These are phyloP conservation scores for Nyssa sinensis DNA, from an alignment of 148 eudicot species.

Conservation along the genomic window DNA sequence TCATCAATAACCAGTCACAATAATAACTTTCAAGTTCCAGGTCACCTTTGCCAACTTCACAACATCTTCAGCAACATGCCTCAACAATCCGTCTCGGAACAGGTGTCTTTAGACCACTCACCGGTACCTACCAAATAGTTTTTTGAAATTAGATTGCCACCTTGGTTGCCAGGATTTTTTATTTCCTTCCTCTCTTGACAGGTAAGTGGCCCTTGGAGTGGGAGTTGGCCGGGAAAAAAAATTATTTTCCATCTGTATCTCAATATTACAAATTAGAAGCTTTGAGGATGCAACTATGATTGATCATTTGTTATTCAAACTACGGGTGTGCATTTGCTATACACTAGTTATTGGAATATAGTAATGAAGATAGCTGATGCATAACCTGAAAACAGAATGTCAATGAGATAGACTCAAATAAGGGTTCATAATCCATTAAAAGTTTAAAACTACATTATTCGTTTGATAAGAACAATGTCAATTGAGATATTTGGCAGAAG, in stretches of 20 bases:
- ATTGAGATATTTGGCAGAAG: not conserved
- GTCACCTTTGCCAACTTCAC: slow-evolving; percentile 79
- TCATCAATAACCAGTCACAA: too few species aligned
- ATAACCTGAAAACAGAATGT: not conserved
- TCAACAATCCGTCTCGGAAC: slow-evolving; percentile 89
- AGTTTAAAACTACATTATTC: not conserved
- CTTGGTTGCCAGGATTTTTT: not conserved
- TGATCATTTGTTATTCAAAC: not conserved
- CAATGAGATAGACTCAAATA: not conserved
- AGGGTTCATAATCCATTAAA: too few species aligned
- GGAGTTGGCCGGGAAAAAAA: too few species aligned
- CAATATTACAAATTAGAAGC: too few species aligned
- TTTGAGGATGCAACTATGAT: not conserved
- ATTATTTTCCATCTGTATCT: not conserved
- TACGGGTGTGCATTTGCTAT: too few species aligned
- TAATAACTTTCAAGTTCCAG: slow-evolving; percentile 16
- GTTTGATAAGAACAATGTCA: not conserved
- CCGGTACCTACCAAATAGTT: slow-evolving; percentile 66
- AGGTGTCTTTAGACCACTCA: slow-evolving; percentile 88
- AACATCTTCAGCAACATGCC: slow-evolving; percentile 86
- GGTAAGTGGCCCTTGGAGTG: too few species aligned
- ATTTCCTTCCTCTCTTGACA: too few species aligned
- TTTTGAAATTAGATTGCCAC: slow-evolving; percentile 11
- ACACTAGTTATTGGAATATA: too few species aligned
- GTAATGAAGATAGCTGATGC: not conserved